Percentiles rank a stretch among this genome's conserved stretches.
Conservation (phyloP, 192 early-diverging fungal species). For the Nowakowskiella sp. region DNA sequence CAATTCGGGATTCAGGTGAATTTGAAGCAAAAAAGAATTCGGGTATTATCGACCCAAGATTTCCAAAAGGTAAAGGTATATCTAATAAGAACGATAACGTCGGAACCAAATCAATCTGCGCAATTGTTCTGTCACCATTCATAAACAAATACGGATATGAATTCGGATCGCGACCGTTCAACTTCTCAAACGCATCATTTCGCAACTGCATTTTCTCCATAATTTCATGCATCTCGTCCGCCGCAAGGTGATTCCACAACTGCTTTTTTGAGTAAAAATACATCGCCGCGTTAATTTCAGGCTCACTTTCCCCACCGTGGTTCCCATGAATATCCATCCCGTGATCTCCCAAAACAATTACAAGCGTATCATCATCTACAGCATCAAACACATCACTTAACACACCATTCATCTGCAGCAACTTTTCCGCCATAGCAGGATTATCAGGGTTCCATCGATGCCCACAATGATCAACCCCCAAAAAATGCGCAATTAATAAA, state of each 20-base stretch:
- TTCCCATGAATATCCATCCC: constrained; percentile 95
- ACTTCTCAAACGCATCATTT: constrained; percentile 1
- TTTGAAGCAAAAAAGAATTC: constrained; percentile 58
- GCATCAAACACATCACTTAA: constrained; percentile 54
- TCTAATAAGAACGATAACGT: constrained; percentile 73
- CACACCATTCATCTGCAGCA: constrained; percentile 76
- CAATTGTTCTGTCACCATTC: constrained; percentile 45
- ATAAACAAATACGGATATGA: constrained; percentile 17
- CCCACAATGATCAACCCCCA: constrained; percentile 95
- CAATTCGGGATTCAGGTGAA: background rate
- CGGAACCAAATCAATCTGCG: constrained; percentile 89
- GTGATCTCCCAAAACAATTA: constrained; percentile 93
- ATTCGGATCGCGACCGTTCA: background rate
- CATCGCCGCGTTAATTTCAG: constrained; percentile 78
- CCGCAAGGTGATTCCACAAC: constrained; percentile 15
- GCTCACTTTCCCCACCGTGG: constrained; percentile 90
- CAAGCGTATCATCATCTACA: constrained; percentile 69
- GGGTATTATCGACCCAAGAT: constrained; percentile 79
- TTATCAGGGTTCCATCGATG: constrained; percentile 85
- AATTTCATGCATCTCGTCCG: background rate
- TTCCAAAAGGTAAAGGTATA: constrained; percentile 88
- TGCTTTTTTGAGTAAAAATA: constrained; percentile 69
- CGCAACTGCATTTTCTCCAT: background rate
- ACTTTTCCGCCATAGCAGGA: constrained; percentile 75
- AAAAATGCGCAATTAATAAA: constrained; percentile 80